phyloP scores from a whole-genome alignment of 2,329 filamentous ascomycete genomes.

The Hymenoscyphus occultus region DNA sequence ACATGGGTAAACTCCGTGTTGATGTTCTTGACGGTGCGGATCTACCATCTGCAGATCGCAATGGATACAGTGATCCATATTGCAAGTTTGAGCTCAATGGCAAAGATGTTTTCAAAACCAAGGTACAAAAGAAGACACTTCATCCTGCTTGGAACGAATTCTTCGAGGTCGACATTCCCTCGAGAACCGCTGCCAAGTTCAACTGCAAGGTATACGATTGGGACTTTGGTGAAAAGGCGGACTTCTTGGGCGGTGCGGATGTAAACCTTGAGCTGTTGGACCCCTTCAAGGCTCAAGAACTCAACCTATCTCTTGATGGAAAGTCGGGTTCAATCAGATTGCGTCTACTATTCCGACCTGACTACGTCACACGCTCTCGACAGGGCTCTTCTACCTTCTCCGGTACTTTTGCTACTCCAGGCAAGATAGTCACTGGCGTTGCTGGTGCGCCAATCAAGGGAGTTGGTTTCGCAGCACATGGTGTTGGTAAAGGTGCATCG shows the following conservation, averaged over 20 bases:
- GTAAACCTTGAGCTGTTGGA: slow-evolving; percentile 79
- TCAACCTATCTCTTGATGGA: slow-evolving; percentile 74
- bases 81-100: slow-evolving; percentile 92
- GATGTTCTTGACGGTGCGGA: slow-evolving; percentile 83
- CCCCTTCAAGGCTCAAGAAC: slow-evolving; percentile 78
- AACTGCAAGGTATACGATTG: slow-evolving; percentile 85
- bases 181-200: slow-evolving; percentile 81
- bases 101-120: slow-evolving; percentile 90
- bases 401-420: slow-evolving; percentile 81
- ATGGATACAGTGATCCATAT: slow-evolving; percentile 96
- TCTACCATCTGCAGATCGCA: slow-evolving; percentile 90
- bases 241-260: slow-evolving; percentile 74
- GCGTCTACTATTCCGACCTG: slow-evolving; percentile 86
- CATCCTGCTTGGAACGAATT: slow-evolving; percentile 95
- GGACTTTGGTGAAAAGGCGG: slow-evolving; percentile 94
- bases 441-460: slow-evolving; percentile 93
- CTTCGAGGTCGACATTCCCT: slow-evolving; percentile 81
- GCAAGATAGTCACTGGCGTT: slow-evolving; percentile 79
- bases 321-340: slow-evolving; percentile 83
- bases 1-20: slow-evolving; percentile 93
- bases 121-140: slow-evolving; percentile 94
- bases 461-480: slow-evolving; percentile 64
- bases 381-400: slow-evolving; percentile 93
- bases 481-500: slow-evolving; percentile 81
- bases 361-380: slow-evolving; percentile 81